Percentiles rank a stretch among this genome's conserved stretches.
Conservation (phyloP, 1,284 basidiomycete species). For the Blastosporella zonata region DNA sequence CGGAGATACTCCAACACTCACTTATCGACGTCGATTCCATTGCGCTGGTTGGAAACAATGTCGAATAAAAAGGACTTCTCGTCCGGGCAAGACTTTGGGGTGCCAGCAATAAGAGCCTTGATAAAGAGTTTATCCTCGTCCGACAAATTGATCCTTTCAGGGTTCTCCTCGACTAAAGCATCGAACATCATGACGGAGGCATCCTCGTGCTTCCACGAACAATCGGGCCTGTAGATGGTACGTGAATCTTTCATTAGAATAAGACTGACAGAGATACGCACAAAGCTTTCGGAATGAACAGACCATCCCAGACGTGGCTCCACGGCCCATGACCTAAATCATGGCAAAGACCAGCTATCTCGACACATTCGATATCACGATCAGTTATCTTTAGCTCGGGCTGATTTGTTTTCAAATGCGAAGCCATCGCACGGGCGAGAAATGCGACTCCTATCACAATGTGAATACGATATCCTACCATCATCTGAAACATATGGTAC, state of each 20-base stretch:
- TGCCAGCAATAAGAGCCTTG: conserved; percentile 68
- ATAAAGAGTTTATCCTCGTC: conserved; percentile 52
- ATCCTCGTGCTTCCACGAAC: conserved; percentile 64
- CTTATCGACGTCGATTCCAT: conserved; percentile 84
- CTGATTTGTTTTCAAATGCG: conserved; percentile 56
- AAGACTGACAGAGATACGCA: conserved; percentile 29
- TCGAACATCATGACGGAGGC: conserved; percentile 76
- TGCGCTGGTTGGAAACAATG: conserved; percentile 74
- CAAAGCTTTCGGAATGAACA: conserved; percentile 61
- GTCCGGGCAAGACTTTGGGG: conserved; percentile 31
- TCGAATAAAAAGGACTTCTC: conserved; percentile 61
- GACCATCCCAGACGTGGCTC: conserved; percentile 69
- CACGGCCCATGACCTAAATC: conserved; percentile 75
- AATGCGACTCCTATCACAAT: conserved; percentile 62
- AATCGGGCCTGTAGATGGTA: conserved; percentile 25
- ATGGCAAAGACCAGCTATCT: conserved; percentile 69
- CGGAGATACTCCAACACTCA: conserved; percentile 24
- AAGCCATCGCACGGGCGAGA: conserved; percentile 59
- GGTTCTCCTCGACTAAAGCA: conserved; percentile 51
- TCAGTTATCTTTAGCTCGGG: conserved; percentile 62
- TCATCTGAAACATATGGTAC: conserved; percentile 35
- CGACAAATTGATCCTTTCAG: conserved; percentile 41
- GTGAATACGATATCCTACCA: not conserved
- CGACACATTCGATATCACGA: conserved; percentile 64
- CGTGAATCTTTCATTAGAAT: not conserved